Evolutionary conservation across 208 protist genomes (phyloP), one percentile per base, ranked within the genome.

Genomic region (Borovskyia barvae): DNA sequence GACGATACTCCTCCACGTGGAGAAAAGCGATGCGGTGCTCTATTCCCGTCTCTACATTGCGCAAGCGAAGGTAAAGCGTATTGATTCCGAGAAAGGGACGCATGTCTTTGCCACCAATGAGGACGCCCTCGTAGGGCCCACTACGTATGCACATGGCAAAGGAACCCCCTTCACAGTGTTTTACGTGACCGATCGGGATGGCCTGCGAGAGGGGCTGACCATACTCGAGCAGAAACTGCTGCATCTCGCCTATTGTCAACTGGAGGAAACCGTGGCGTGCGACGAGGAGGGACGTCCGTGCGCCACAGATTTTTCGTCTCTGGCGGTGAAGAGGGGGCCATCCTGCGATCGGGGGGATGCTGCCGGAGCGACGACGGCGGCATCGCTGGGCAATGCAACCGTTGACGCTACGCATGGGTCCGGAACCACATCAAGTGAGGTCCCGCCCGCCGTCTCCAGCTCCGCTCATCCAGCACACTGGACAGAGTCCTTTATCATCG

Each of bases 401-500:
- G 19, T 20, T 12, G 41, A 1, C 6, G 19, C n/a, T 9, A 17
- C 26, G 6, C 29, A 40, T 1, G 41, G 29, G 26, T 12, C n/a
- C 12, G 1, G 28, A n/a, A 53, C 20, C 3, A 5, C 15, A 6
- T 24, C 47, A 12, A 36, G 35, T 29, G 46, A 55, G 26, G 4
- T 33, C n/a, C 30, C 54, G 2, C 47, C 42, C 8, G 39, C 40
- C 48, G n/a, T 32, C 15, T 8, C 11, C n/a, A 52, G 25, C 39
- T 8, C 29, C 12, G 41, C 57, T 24, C 25, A 33, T 33, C 12
- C 37, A 5, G 41, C 45, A 0, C 39, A 54, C 14, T 11, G 17
- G 2, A 61, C 62, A 14, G 59, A 69, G 33, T 61, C 69, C 1
- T 73, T 77, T 17, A 58, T 81, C 25, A 1, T 81, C 3, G 58